Conservation (phyloP, 805 yeast genomes). For the Phaffomyces thermotolerans region DNA sequence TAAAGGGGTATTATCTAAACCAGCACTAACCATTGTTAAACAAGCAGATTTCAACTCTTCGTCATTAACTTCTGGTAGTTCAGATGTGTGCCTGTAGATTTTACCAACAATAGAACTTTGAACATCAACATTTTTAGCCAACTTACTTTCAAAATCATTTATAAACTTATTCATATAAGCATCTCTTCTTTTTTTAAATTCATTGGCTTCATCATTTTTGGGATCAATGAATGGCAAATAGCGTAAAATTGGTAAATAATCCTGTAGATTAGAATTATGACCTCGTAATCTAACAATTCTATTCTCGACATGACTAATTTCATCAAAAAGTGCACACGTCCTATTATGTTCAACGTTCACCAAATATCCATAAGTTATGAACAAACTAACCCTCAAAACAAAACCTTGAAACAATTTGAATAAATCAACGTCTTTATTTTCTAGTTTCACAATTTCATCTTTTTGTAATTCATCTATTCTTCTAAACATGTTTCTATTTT, state of each 20-base stretch:
- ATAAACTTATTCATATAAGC: constrained; percentile 37
- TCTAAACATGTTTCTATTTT: constrained; percentile 26
- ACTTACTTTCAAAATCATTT: constrained; percentile 22
- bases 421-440: constrained; percentile 31
- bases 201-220: constrained; percentile 21
- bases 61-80: constrained; percentile 21
- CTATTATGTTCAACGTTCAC: constrained; percentile 36
- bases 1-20: constrained; percentile 64
- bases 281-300: constrained; percentile 50
- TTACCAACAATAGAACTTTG: constrained; percentile 29
- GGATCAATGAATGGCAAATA: constrained; percentile 17
- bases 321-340: constrained; percentile 34
- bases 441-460: constrained; percentile 7
- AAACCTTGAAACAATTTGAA: constrained; percentile 40
- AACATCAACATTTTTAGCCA: constrained; percentile 22
- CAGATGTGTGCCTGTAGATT: constrained; percentile 11
- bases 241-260: constrained; percentile 44
- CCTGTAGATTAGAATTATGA: constrained; percentile 47
- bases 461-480: constrained; percentile 16
- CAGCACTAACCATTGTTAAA: constrained; percentile 73
- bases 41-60: constrained; percentile 53
- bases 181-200: constrained; percentile 38
- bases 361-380: constrained; percentile 44
- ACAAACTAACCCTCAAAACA: constrained; percentile 43
- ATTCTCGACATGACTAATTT: constrained; percentile 49